Evolutionary conservation across 2,329 filamentous ascomycete genomes (phyloP).

Genomic region (Piedraia hortae): DNA sequence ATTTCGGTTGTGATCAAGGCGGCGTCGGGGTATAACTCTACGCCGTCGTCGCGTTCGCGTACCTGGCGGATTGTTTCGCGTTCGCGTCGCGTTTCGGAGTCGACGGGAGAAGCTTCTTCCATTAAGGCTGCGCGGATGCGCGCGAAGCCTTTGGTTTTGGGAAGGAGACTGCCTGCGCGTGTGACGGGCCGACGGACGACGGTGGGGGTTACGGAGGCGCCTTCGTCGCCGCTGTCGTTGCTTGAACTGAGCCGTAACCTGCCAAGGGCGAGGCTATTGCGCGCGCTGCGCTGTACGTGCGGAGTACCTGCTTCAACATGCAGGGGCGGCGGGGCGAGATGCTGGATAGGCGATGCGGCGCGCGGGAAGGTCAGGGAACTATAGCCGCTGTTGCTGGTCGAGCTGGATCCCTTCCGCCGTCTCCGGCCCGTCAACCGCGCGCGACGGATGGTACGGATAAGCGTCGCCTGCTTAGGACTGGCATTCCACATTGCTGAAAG

Average conservation of each 20-base stretch:
- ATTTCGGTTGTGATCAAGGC: too few species aligned
- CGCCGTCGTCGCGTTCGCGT: constrained; percentile 46
- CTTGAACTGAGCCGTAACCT: constrained; percentile 56
- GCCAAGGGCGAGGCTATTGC: constrained; percentile 75
- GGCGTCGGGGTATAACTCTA: constrained; percentile 19
- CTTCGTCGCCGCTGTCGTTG: constrained; percentile 52
- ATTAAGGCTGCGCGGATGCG: constrained; percentile 70
- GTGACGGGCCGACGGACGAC: constrained; percentile 67
- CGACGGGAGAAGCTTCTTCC: constrained; percentile 67
- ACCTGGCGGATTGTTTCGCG: constrained; percentile 91
- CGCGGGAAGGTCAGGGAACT: constrained; percentile 40
- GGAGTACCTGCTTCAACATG: constrained; percentile 18
- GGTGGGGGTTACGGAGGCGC: constrained; percentile 28
- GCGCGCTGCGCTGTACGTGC: constrained; percentile 23
- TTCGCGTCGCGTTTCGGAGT: constrained; percentile 70
- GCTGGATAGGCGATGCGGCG: constrained; percentile 55
- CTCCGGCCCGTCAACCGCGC: constrained; percentile 21
- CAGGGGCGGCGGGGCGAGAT: constrained; percentile 28
- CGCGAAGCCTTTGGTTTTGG: constrained; percentile 88
- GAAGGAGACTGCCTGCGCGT: constrained; percentile 64
- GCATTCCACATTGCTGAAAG: constrained; percentile 3
- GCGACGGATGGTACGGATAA: constrained; percentile 59
- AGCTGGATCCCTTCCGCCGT: constrained; percentile 36
- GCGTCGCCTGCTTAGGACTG: constrained; percentile 13
- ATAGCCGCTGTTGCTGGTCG: constrained; percentile 35